These are phyloP conservation scores for Sclerotiophoma versabilis DNA, from an alignment of 2,329 filamentous ascomycete species.

Conservation along the genomic window DNA sequence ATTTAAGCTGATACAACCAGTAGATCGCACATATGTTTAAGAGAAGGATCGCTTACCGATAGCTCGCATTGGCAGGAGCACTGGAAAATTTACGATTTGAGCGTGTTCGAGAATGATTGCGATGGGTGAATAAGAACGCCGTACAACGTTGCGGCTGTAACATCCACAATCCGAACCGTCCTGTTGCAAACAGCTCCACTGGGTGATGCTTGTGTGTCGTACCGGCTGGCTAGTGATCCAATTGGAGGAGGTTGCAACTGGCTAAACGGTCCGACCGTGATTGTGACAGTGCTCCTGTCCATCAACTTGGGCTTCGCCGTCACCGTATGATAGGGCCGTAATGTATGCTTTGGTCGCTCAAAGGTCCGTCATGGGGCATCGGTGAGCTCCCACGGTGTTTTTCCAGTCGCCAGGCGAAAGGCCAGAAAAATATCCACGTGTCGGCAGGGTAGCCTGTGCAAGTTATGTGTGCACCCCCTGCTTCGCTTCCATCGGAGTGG, in stretches of 20 bases:
- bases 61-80: constrained; percentile 24
- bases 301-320: constrained; percentile 11
- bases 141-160: constrained; percentile 42
- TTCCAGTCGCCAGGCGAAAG: constrained; percentile 34
- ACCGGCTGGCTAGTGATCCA: constrained; percentile 25
- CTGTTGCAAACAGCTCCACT: constrained; percentile 16
- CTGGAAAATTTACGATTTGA: constrained; percentile 16
- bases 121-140: constrained; percentile 19
- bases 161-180: constrained; percentile 35
- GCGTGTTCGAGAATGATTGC: constrained; percentile 24
- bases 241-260: constrained; percentile 20
- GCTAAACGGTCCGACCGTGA: constrained; percentile 34
- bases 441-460: constrained; percentile 42
- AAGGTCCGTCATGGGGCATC: constrained; percentile 20
- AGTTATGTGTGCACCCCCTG: constrained; percentile 38
- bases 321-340: constrained; percentile 16
- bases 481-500: constrained; percentile 48
- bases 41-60: constrained; percentile 18
- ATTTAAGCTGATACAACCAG: constrained; percentile 22
- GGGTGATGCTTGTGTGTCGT: constrained; percentile 9
- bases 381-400: constrained; percentile 29
- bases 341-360: constrained; percentile 15
- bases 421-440: constrained; percentile 44
- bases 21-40: constrained; percentile 16
- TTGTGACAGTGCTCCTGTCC: constrained; percentile 15